Evolutionary conservation across 2,329 filamentous ascomycete species (phyloP), one percentile per base, ranked within the genome.

Genomic region (Xylariomycetidae sp.): DNA sequence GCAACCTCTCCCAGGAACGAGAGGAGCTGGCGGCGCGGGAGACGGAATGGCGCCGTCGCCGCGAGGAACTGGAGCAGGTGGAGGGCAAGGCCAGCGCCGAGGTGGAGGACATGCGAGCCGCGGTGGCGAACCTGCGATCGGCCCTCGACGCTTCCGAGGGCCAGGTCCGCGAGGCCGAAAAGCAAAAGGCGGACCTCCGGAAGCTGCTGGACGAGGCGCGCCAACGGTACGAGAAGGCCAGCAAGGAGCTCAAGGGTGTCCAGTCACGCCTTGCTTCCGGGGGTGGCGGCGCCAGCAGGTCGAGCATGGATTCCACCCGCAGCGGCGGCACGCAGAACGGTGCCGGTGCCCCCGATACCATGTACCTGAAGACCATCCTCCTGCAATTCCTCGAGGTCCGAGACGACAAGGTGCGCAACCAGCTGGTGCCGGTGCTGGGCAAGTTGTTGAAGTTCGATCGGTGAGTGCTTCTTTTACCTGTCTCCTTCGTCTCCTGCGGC

Each of bases 81-180:
- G 76, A 83, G 25, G 74, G 79, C 42, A 78, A 77, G 44, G 79
- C 85, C 0, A 72, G 70, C 3, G 76, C 80, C 26, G 90, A 96
- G 57, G 71, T 82, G 1, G 71, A 72, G 4, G 88, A 95, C 47
- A 74, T 89, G 50, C 79, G 82, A 19, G 65, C 75, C 6, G 85
- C 88, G 0, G 87, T 94, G 64, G 70, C 76, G 6, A 81, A 85
- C 46, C 69, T 98, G 19, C 79, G 85, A 2, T 74, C 85, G 38
- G 80, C 88, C 0, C 69, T 98, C 1, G 89, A 96, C 47, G 85
- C 86, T 29, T 90, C 84, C 22, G 92, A 98, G 61, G 79, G 75
- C 53, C 85, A 94, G 58, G 78, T 85, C 1, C 74, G 79, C 19
- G 84, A 92, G n/a, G 69, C 85, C 5, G 89, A 95, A 58, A 85